Evolutionary conservation across 202 grass and related monocot genomes (phyloP), one percentile per base, ranked within the genome.

Genomic region (Digitaria exilis): DNA sequence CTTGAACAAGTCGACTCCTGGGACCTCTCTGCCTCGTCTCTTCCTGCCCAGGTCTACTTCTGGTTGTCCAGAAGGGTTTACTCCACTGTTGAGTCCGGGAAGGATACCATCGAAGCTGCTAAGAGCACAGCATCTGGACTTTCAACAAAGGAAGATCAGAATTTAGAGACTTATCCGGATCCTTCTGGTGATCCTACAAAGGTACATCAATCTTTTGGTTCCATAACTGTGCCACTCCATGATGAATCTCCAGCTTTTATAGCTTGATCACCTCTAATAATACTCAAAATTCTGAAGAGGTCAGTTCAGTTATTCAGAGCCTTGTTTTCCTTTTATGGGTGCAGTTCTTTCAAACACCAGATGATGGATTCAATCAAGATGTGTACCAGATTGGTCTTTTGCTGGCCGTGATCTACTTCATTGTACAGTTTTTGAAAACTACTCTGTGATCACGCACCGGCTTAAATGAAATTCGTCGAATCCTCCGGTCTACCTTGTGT

Each of bases 21-120:
- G 96, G 89, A 98, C 77, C 88, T 98, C 56, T 90, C 89, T 54
- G 44, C 54, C 66, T 96, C 93, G 19, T 90, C 93, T 78, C 37
- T 88, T 71, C 81, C 87, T 16, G 87, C 87, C 25, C 96, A 90
- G 77, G 28, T 67, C 31, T 98, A 94, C 75, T 98, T 96, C 62
- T 98, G 93, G 96, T 68, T 87, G 14, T 96, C 93, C 43, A 92
- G 96, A 82, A 91, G 91, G 78, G 48, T 94, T 85, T 98, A 90
- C 87, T 98, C 96, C 57, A 65, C 83, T 7, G 81, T 93, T 56
- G 89, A 96, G 42, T 71, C 87, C 1, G 75, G 85, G 61, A 96
- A 98, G 87, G 96, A 98, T 54, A 92, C 90, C 6, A 87, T 96
- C 10, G 96, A 98, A 79, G 65, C 70, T 65, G 78, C 85, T n/a